Conservation (phyloP, 2,329 filamentous ascomycete species). For the Diaporthe velutina region DNA sequence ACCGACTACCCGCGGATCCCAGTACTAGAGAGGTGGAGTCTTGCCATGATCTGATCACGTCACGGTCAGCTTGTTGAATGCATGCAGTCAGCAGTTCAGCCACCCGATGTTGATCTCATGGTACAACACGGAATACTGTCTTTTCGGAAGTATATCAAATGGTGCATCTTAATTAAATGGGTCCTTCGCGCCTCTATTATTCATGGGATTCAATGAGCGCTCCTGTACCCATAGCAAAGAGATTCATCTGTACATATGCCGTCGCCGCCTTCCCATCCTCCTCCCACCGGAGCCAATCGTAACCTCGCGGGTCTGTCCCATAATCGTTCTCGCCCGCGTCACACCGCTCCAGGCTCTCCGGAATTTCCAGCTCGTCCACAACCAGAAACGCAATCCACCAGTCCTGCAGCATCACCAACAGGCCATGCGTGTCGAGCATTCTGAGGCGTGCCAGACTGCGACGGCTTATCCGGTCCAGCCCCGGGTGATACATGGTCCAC, state of each 20-base stretch:
- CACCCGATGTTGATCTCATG: too few species aligned
- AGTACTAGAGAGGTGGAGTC: too few species aligned
- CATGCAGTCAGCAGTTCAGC: too few species aligned
- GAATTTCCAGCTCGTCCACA: neutral
- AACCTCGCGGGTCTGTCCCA: neutral
- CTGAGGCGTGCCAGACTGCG: neutral
- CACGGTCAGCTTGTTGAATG: too few species aligned
- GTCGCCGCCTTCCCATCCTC: neutral
- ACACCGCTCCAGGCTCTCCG: neutral
- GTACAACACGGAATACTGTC: too few species aligned
- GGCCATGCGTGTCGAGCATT: neutral
- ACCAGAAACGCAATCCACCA: neutral
- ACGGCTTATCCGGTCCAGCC: neutral
- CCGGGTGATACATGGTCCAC: conserved; percentile 34
- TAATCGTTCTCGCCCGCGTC: neutral
- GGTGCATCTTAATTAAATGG: too few species aligned
- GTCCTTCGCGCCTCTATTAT: neutral
- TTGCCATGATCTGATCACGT: too few species aligned
- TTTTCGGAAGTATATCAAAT: too few species aligned
- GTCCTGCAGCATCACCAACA: neutral
- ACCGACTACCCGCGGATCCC: too few species aligned
- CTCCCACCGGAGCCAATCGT: neutral
- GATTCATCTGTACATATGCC: neutral
- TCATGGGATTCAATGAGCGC: too few species aligned
- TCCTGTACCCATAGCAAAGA: neutral